Conservation (phyloP, 495 filamentous ascomycete species). For the Penicillium psychrofluorescens region DNA sequence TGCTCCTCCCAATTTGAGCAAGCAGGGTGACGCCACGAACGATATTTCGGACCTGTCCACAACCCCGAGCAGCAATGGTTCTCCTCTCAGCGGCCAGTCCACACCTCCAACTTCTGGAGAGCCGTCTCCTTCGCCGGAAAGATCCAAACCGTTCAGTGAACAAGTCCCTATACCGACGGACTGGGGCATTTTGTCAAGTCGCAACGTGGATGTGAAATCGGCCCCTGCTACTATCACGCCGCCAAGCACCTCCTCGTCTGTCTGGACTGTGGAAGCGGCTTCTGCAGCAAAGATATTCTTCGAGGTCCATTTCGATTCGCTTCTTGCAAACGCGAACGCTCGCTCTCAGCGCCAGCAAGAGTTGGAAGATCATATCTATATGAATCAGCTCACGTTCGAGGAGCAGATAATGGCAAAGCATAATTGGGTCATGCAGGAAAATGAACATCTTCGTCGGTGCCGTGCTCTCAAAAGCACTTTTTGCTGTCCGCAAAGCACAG, state of each 20-base stretch:
- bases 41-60: constrained; percentile 37
- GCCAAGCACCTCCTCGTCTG: constrained; percentile 40
- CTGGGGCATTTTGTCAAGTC: constrained; percentile 2
- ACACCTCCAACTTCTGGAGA: constrained; percentile 31
- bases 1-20: constrained; percentile 1
- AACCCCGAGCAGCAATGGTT: constrained; percentile 23
- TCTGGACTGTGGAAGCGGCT: constrained; percentile 69
- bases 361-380: constrained; percentile 56
- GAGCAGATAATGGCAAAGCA: constrained; percentile 48
- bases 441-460: constrained; percentile 64
- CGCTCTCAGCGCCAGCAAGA: constrained; percentile 60
- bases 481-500: constrained; percentile 24
- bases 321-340: constrained; percentile 47
- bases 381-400: constrained; percentile 41
- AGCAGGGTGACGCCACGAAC: constrained; percentile 22
- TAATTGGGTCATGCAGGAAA: constrained; percentile 60
- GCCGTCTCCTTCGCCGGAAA: constrained; percentile 13
- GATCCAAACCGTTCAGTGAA: constrained; percentile 8
- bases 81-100: constrained; percentile 24
- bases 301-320: constrained; percentile 70
- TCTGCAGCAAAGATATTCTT: constrained; percentile 80
- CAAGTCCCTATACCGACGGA: neutral
- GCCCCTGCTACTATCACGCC: constrained; percentile 11
- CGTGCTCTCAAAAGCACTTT: constrained; percentile 61
- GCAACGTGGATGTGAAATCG: constrained; percentile 1